These are phyloP conservation scores for Kuraishia cidri DNA, from an alignment of 805 yeast species.

Conservation along the genomic window DNA sequence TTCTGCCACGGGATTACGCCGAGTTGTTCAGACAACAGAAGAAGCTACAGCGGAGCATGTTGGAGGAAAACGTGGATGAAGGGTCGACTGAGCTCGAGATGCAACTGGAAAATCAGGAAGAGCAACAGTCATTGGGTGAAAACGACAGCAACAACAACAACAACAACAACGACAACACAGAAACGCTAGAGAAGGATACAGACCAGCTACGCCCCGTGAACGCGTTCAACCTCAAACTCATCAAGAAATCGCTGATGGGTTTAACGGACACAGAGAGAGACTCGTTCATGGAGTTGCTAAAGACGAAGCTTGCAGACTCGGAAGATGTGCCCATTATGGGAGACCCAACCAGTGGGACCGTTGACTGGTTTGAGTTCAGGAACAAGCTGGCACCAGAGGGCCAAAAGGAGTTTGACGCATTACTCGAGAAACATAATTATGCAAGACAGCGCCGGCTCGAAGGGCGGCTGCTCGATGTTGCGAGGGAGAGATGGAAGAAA, in stretches of 20 bases:
- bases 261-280: constrained; percentile 11
- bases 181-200: constrained; percentile 42
- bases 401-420: constrained; percentile 48
- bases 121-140: constrained; percentile 1
- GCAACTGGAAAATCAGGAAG: constrained; percentile 9
- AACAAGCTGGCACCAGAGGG: constrained; percentile 38
- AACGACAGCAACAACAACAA: neutral
- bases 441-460: constrained; percentile 75
- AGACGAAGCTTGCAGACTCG: constrained; percentile 14
- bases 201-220: constrained; percentile 57
- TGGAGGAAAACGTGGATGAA: neutral
- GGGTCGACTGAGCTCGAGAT: no score
- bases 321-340: constrained; percentile 10
- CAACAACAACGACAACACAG: constrained; percentile 14
- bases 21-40: no score
- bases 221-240: constrained; percentile 69
- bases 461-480: constrained; percentile 72
- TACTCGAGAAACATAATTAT: constrained; percentile 62
- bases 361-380: constrained; percentile 65
- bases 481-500: constrained; percentile 82
- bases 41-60: neutral
- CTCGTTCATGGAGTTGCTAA: neutral
- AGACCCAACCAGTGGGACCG: constrained; percentile 12
- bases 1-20: neutral
- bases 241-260: constrained; percentile 65